Conservation (phyloP, 208 protist species). For the Acanthamoeba royreba region DNA sequence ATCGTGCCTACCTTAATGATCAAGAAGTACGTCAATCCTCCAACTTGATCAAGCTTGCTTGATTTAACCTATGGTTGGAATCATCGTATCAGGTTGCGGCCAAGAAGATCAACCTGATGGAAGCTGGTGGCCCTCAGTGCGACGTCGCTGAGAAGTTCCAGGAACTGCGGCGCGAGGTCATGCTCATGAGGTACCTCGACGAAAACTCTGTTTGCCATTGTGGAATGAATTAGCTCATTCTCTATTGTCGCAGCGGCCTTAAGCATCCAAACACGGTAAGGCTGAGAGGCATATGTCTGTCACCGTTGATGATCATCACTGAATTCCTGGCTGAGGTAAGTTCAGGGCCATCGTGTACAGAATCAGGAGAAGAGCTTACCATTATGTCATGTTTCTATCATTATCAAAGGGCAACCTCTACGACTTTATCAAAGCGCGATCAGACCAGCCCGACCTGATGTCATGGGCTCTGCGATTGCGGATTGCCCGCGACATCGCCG, state of each 20-base stretch:
- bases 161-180: constrained; percentile 34
- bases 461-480: neutral
- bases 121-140: neutral
- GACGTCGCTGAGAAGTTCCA: constrained; percentile 46
- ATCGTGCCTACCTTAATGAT: neutral
- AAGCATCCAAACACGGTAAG: constrained; percentile 46
- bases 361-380: neutral
- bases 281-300: constrained; percentile 40
- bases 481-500: constrained; percentile 49
- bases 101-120: constrained; percentile 43
- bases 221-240: neutral
- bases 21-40: neutral
- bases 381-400: no score
- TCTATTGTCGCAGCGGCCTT: neutral
- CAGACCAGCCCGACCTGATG: neutral
- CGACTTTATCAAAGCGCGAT: neutral
- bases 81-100: neutral
- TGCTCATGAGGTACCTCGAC: constrained; percentile 44
- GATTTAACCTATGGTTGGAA: neutral
- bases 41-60: neutral
- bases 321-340: constrained; percentile 10
- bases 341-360: neutral
- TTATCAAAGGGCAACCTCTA: constrained; percentile 53
- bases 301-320: constrained; percentile 40
- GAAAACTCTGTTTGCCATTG: neutral